Percentiles rank a stretch among this genome's conserved stretches.
phyloP scores from a whole-genome alignment of 2,329 filamentous ascomycete species.

The Podosphaera xanthii region DNA sequence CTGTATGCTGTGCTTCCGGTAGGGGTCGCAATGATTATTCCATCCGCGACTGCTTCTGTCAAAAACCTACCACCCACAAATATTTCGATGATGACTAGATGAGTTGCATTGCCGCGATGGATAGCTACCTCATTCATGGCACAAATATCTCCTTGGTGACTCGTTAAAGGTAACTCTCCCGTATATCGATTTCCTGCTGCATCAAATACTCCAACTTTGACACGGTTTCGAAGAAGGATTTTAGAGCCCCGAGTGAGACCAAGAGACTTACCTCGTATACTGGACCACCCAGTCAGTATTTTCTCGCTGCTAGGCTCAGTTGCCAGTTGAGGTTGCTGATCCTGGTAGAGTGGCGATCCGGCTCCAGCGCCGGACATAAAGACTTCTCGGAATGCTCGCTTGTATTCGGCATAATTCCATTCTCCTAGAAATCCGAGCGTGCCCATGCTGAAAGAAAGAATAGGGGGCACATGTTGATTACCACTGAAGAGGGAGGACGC shows the following conservation, averaged over 20 bases:
- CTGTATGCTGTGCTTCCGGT: conserved; percentile 93
- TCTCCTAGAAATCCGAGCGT: conserved; percentile 86
- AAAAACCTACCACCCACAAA: conserved; percentile 74
- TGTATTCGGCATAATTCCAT: conserved; percentile 88
- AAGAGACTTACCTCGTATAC: conserved; percentile 59
- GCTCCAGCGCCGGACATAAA: conserved; percentile 53
- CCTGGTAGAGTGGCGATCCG: conserved; percentile 14
- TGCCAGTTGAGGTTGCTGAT: conserved; percentile 14
- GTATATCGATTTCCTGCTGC: conserved; percentile 37
- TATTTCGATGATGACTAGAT: conserved; percentile 79
- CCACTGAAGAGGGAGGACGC: conserved; percentile 74
- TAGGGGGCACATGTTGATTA: conserved; percentile 59
- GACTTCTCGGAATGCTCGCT: conserved; percentile 74
- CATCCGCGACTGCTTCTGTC: conserved; percentile 85
- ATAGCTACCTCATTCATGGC: conserved; percentile 93
- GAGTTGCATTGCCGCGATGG: conserved; percentile 72
- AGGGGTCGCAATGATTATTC: conserved; percentile 80
- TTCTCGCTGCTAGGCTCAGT: conserved; percentile 9
- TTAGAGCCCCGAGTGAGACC: conserved; percentile 51
- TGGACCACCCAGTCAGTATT: conserved; percentile 39
- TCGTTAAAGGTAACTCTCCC: conserved; percentile 14
- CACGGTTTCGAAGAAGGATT: conserved; percentile 63
- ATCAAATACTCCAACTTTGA: conserved; percentile 70
- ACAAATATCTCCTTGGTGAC: conserved; percentile 20
- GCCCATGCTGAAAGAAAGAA: conserved; percentile 91